phyloP scores from a whole-genome alignment of 73 alveolate genomes.

The Stentor roeselii region DNA sequence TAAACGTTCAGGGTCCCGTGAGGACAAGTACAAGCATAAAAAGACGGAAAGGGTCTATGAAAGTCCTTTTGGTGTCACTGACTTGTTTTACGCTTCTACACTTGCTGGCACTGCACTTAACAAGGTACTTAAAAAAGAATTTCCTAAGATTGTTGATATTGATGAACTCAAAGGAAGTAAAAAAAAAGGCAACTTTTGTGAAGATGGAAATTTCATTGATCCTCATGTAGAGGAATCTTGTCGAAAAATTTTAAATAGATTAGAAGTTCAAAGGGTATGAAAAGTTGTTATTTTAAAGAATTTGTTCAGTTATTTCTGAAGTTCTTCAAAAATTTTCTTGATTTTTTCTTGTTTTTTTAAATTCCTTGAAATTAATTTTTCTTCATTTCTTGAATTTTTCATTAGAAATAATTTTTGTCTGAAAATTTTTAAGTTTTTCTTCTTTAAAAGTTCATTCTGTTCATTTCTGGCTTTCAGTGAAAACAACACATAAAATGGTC shows the following conservation, averaged over 20 bases:
- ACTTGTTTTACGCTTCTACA: background rate
- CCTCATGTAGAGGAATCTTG: background rate
- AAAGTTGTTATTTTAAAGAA: too few species aligned
- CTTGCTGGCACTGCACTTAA: background rate
- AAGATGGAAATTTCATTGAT: background rate
- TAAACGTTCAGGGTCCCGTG: background rate
- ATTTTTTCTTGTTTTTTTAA: too few species aligned
- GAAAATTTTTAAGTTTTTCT: too few species aligned
- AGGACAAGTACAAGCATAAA: background rate
- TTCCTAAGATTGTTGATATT: background rate
- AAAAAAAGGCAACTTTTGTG: background rate
- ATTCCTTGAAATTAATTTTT: too few species aligned
- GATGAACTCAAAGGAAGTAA: background rate
- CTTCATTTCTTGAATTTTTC: too few species aligned
- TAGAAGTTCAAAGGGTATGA: too few species aligned
- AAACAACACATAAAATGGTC: background rate
- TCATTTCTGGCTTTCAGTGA: too few species aligned
- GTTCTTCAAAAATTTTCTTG: too few species aligned
- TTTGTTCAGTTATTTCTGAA: too few species aligned
- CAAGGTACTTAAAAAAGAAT: background rate
- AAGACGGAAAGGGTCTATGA: background rate
- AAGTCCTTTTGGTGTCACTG: background rate
- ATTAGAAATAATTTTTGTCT: too few species aligned
- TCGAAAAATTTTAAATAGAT: background rate
- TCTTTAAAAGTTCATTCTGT: too few species aligned